Percentiles rank a stretch among this genome's conserved stretches.
Conservation (phyloP, 495 filamentous ascomycete genomes). For the Beverwykella pulmonaria region DNA sequence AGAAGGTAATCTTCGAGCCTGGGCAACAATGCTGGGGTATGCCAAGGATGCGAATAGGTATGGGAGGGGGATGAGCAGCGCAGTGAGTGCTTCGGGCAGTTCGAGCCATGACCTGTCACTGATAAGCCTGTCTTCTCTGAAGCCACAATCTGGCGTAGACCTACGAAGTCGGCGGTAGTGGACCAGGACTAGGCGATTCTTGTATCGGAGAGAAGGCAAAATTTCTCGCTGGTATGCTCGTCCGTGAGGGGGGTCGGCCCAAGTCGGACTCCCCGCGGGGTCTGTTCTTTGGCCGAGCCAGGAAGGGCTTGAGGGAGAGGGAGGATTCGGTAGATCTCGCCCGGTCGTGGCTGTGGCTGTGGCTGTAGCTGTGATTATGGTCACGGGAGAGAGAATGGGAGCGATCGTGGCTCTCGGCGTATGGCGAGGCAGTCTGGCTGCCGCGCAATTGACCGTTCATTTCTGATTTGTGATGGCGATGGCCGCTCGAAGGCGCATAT, state of each 20-base stretch:
- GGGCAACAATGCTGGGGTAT: conserved; percentile 24
- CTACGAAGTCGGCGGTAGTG: conserved; percentile 14
- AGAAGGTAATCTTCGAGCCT: conserved; percentile 11
- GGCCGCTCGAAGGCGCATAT: not conserved
- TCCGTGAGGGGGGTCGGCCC: conserved; percentile 31
- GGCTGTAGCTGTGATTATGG: conserved; percentile 34
- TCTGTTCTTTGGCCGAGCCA: conserved; percentile 38
- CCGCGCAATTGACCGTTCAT: conserved; percentile 21
- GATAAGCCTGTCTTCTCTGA: conserved; percentile 11
- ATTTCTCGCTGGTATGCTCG: conserved; percentile 5
- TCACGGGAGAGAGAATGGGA: not conserved
- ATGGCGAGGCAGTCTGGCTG: conserved; percentile 7
- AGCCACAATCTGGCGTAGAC: conserved; percentile 13
- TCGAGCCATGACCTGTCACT: conserved; percentile 37
- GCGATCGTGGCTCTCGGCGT: conserved; percentile 5
- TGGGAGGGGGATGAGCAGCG: conserved; percentile 46
- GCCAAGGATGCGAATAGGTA: conserved; percentile 38
- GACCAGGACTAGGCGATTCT: conserved; percentile 23
- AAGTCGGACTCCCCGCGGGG: conserved; percentile 44
- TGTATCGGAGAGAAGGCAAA: conserved; percentile 39
- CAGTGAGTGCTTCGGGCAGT: conserved; percentile 41
- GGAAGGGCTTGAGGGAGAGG: conserved; percentile 42
- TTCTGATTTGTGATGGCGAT: conserved; percentile 27
- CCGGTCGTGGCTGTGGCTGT: conserved; percentile 42
- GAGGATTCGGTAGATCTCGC: conserved; percentile 36